Percentiles rank a stretch among this genome's conserved stretches.
These are phyloP conservation scores for Sphagnum contortum DNA, from an alignment of 225 moss, liverwort and hornwort species.

Conservation along the genomic window DNA sequence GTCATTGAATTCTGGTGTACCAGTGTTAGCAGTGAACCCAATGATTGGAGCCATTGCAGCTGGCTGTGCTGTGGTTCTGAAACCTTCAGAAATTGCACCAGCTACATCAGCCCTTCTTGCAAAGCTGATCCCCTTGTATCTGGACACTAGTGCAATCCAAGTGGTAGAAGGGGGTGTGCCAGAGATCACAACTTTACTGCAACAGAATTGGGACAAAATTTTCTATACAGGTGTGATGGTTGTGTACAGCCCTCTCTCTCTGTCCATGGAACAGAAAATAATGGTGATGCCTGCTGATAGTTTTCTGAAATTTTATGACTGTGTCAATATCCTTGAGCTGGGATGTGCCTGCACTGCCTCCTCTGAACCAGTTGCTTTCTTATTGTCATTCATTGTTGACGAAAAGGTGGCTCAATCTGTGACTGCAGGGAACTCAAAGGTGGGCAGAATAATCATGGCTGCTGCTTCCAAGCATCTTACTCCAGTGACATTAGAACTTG, in stretches of 20 bases:
- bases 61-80: conserved; percentile 58
- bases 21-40: conserved; percentile 54
- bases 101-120: conserved; percentile 51
- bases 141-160: conserved; percentile 43
- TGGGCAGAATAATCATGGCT: conserved; percentile 55
- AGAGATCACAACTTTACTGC: conserved; percentile 36
- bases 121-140: conserved; percentile 46
- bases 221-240: conserved; percentile 41
- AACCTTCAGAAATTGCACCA: conserved; percentile 61
- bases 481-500: conserved; percentile 66
- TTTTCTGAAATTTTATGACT: neutral
- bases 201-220: conserved; percentile 74
- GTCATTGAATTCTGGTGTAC: neutral
- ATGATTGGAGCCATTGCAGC: conserved; percentile 55
- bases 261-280: neutral
- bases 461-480: conserved; percentile 71
- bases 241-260: neutral
- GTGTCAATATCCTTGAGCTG: neutral
- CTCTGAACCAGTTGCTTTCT: neutral
- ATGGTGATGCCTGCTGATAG: neutral
- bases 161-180: conserved; percentile 59
- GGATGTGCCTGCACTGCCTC: neutral
- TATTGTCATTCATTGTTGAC: neutral
- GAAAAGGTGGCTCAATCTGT: neutral
- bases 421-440: conserved; percentile 36